Evolutionary conservation across 2,329 filamentous ascomycete genomes (phyloP), one percentile per base, ranked within the genome.

Genomic region (Pseudopithomyces chartarum): DNA sequence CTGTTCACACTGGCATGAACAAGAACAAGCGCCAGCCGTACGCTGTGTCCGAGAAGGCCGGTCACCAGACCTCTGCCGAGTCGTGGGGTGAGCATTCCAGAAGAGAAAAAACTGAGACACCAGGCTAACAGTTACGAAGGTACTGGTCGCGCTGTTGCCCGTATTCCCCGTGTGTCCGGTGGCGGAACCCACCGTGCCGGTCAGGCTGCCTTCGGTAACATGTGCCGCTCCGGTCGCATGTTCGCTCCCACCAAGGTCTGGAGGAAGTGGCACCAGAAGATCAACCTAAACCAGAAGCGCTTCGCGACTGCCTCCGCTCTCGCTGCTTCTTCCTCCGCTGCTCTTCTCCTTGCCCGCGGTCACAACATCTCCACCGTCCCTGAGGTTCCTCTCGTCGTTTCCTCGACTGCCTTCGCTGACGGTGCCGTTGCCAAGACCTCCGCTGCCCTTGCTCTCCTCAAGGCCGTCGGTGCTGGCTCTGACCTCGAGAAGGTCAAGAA

Each of bases 21-120:
- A 99, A 99, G 92, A 99, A 99, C 90, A 97, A 96, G 90, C 90
- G 95, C 81, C 95, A 99, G 85, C 93, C 95, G 74, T 99, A 99
- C 83, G 88, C 95, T 78, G 95, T 99, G 87, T 74, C 71, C 90
- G 94, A 98, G 90, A 99, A 99, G 91, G 95, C 95, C 79, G 95
- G 95, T 86, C 95, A 99, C 86, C 95, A 99, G 87, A 99, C 95
- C 80, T 97, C 92, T 83, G 95, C 95, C 80, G 95, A 99, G 88
- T 99, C 96, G 72, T 99, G 95, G 95, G 94, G 26, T 29, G 26
- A 29, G 26, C 26, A 29, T 29, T 29, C 26, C 8, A 8, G 5
- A 29, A 29, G 8, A 8, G 26, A 29, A 4, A 8, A 8, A 29
- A 29, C 8, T 8, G 8, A 8, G 26, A 29, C 26, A 8, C 26